Conservation (phyloP, 768 basidiomycete genomes). For the Butyriboletus loyo region DNA sequence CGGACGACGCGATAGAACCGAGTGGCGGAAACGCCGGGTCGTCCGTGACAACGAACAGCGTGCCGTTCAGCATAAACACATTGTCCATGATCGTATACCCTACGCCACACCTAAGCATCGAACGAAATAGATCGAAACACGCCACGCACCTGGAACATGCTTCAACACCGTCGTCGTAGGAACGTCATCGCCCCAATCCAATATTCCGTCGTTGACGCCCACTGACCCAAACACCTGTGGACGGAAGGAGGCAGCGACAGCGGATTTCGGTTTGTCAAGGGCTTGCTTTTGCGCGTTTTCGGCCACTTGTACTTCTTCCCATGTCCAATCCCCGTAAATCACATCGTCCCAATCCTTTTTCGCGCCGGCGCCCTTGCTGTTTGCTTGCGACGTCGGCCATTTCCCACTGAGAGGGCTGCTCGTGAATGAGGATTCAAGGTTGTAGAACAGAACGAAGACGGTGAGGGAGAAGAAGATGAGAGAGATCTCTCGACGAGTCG, state of each 20-base stretch:
- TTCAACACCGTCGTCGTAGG: conserved; percentile 56
- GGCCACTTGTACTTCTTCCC: conserved; percentile 59
- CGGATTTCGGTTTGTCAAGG: conserved; percentile 26
- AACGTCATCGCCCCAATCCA: conserved; percentile 52
- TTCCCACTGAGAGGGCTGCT: conserved; percentile 31
- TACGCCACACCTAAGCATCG: conserved; percentile 27
- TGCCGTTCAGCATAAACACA: conserved; percentile 68
- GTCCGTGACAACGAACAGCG: conserved; percentile 74
- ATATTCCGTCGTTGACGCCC: conserved; percentile 50
- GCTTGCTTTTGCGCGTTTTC: conserved; percentile 51
- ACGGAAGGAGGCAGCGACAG: conserved; percentile 21
- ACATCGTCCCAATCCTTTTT: conserved; percentile 53
- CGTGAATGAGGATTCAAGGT: conserved; percentile 63
- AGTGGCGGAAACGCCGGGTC: conserved; percentile 58
- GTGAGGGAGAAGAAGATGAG: conserved; percentile 65
- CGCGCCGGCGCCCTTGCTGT: conserved; percentile 24
- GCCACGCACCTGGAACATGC: conserved; percentile 61
- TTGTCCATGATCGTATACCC: conserved; percentile 86
- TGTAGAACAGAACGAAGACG: conserved; percentile 69
- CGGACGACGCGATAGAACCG: conserved; percentile 45
- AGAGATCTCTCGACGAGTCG: conserved; percentile 69
- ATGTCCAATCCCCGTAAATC: conserved; percentile 70
- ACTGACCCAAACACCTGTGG: conserved; percentile 24
- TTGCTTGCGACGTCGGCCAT: conserved; percentile 26
- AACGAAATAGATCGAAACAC: not conserved